phyloP scores from a whole-genome alignment of 768 basidiomycete genomes.

The Rossbeevera mucosa region DNA sequence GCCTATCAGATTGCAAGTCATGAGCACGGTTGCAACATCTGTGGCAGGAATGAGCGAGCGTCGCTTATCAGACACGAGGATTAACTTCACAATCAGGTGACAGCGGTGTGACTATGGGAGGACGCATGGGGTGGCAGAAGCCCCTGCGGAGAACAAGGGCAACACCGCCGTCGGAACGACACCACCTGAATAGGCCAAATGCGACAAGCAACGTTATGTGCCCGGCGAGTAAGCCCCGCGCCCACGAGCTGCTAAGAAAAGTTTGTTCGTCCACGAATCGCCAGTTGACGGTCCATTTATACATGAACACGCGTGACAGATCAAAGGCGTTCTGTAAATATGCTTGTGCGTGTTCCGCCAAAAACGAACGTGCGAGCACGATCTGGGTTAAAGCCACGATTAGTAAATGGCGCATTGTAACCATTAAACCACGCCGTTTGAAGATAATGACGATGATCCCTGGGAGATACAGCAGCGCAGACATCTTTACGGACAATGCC shows the following conservation, averaged over 20 bases:
- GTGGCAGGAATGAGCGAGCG: conserved; percentile 14
- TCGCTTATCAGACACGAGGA: background rate
- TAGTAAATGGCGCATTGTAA: conserved; percentile 46
- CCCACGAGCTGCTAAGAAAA: conserved; percentile 66
- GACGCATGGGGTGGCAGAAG: conserved; percentile 43
- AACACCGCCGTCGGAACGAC: conserved; percentile 64
- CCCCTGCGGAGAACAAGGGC: conserved; percentile 50
- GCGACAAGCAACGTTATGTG: conserved; percentile 56
- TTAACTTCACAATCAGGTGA: conserved; percentile 59
- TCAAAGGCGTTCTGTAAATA: conserved; percentile 83
- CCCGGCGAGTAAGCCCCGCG: conserved; percentile 56
- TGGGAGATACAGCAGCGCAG: conserved; percentile 82
- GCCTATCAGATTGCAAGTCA: conserved; percentile 90
- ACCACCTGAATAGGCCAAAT: conserved; percentile 79
- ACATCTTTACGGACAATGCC: conserved; percentile 95
- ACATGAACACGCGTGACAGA: conserved; percentile 82
- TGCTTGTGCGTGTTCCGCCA: conserved; percentile 50
- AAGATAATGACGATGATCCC: conserved; percentile 80
- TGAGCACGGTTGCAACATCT: conserved; percentile 80
- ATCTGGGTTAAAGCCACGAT: conserved; percentile 44
- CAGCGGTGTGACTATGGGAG: conserved; percentile 44
- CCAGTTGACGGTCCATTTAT: conserved; percentile 99
- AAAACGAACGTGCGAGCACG: conserved; percentile 66
- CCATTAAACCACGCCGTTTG: conserved; percentile 59
- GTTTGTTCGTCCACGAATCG: conserved; percentile 72